A percentile compares a stretch with the other conserved stretches of the same genome.
Conservation (phyloP, 306 rosid species). For the Vicia sativa region DNA sequence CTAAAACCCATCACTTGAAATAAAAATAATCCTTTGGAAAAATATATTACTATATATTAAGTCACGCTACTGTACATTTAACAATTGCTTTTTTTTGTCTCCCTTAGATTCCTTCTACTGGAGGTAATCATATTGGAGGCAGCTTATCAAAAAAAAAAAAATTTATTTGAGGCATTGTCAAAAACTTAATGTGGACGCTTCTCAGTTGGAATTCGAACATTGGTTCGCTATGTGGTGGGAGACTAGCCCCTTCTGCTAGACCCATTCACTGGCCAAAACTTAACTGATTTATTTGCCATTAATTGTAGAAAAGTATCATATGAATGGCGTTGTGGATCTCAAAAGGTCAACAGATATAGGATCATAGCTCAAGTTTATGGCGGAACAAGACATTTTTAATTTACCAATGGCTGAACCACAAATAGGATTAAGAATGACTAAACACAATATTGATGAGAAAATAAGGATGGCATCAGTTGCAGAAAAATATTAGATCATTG, state of each 20-base stretch:
- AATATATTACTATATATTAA: neutral
- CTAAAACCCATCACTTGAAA: conserved; percentile 15
- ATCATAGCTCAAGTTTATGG: neutral
- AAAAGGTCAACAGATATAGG: neutral
- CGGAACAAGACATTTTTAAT: neutral
- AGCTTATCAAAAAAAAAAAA: too few species aligned
- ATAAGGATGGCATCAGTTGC: neutral
- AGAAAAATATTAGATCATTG: neutral
- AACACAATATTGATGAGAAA: neutral
- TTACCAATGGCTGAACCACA: neutral
- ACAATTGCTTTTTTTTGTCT: too few species aligned
- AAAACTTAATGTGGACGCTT: too few species aligned
- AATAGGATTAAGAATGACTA: neutral
- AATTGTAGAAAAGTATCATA: neutral
- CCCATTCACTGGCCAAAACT: too few species aligned
- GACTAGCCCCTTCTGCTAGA: too few species aligned
- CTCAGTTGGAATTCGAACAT: too few species aligned
- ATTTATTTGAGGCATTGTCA: too few species aligned
- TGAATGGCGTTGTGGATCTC: neutral
- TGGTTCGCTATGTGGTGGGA: too few species aligned
- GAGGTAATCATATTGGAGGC: too few species aligned
- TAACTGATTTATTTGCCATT: neutral
- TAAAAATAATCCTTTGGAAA: neutral
- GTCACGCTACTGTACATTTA: neutral
- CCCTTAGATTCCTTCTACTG: too few species aligned